Base-by-base conservation (phyloP, 192 early-diverging fungal genomes). In the Rhizoclosmatium globosum region DNA sequence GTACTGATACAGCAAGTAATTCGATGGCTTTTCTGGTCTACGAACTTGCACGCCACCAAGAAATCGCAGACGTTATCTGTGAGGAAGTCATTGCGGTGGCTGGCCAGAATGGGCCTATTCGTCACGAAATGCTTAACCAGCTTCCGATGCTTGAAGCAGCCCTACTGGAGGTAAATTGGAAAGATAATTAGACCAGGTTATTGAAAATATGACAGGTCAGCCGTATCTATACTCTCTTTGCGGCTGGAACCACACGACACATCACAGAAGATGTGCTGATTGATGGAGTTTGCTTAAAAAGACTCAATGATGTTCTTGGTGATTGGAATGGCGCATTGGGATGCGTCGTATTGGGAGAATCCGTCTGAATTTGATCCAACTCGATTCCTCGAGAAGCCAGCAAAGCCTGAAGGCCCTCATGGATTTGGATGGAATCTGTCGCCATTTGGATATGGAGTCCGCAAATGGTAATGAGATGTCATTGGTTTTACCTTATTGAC, bases 381-480 rank as follows among this genome's bases (percentile, higher is more conserved):
- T 6, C 62, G 62, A 2, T 64, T 64, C 41, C 31, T 39, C 2
- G 62, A 64, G 41, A 23, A 17, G 62, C 15, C 15, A 41, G 62
- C 15, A 23, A 2, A 21, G 62, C 19, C 19, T 2, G 31, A 31
- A 31, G 62, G 62, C 2, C 62, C 62, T 4, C 21, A 21, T 13
- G 62, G 62, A 38, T 41, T 64, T 3, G 62, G 62, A 2, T 64
- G 15, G 19, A 21, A 13, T 13, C 31, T 21, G 15, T 21, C 31
- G 21, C n/a, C 62, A n/a, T 64, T 64, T 64, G 62, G 62, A 23
- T 64, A 64, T 64, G 62, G 62, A 13, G 62, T 64, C 31, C 62
- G 62, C 21, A 64, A 64, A 64, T 64, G 62, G 62, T 64, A 58
- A 13, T 53, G 50, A 53, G 6, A 53, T 13, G 6, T 53, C 0